Conservation (phyloP, 2,329 filamentous ascomycete genomes). For the Zasmidium citrigriseum region DNA sequence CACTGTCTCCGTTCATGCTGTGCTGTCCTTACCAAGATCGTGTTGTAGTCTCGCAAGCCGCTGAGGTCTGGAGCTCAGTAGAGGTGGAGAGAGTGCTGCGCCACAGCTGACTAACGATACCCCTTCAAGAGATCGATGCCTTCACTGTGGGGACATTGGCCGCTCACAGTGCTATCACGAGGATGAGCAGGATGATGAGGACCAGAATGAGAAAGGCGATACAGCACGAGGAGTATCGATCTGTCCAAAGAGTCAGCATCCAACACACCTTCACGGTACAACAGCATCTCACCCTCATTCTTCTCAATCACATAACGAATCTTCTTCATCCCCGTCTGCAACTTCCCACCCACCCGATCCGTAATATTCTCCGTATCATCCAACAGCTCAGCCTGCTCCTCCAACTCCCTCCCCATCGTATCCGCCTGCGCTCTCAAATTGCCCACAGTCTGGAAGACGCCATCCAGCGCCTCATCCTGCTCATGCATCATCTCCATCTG, state of each 20-base stretch:
- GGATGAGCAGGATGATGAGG: conserved; percentile 79
- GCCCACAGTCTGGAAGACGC: conserved; percentile 89
- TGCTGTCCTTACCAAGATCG: neutral
- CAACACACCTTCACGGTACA: conserved; percentile 12
- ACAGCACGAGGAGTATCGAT: conserved; percentile 80
- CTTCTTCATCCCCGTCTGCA: conserved; percentile 84
- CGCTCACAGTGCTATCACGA: conserved; percentile 66
- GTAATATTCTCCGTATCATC: conserved; percentile 81
- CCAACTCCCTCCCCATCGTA: conserved; percentile 93
- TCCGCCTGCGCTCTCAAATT: conserved; percentile 87
- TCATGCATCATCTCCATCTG: conserved; percentile 91
- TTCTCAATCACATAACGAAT: conserved; percentile 79
- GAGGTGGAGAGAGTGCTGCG: conserved; percentile 7
- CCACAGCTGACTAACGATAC: conserved; percentile 10
- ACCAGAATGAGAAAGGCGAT: conserved; percentile 87
- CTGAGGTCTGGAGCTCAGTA: conserved; percentile 8
- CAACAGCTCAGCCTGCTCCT: conserved; percentile 89
- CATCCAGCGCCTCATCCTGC: conserved; percentile 90
- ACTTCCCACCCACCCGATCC: conserved; percentile 81
- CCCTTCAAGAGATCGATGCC: neutral
- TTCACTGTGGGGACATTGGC: neutral
- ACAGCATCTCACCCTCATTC: conserved; percentile 83
- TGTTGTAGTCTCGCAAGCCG: conserved; percentile 3
- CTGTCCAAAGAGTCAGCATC: conserved; percentile 39
- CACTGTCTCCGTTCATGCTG: conserved; percentile 37